phyloP scores from a whole-genome alignment of 768 basidiomycete species.

The Multifurca ochricompacta region DNA sequence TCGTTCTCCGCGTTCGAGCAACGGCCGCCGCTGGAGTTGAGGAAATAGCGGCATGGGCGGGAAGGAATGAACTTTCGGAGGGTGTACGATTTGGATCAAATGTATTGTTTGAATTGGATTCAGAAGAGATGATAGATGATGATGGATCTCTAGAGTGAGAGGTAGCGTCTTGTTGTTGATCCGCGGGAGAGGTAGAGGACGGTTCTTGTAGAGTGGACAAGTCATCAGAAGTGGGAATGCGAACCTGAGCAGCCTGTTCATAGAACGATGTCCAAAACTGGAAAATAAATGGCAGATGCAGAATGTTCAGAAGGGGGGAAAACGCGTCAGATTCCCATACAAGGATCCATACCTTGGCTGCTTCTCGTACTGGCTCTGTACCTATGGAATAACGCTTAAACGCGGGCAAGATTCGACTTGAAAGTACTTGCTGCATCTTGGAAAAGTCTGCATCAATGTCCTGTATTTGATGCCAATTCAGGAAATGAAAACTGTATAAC shows the following conservation, averaged over 20 bases:
- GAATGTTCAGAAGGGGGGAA: too few species aligned
- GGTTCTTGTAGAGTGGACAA: constrained; percentile 31
- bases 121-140: constrained; percentile 18
- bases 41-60: constrained; percentile 60
- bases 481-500: too few species aligned
- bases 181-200: constrained; percentile 12
- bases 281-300: background rate
- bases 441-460: constrained; percentile 93
- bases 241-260: constrained; percentile 85
- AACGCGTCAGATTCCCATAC: background rate
- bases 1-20: background rate
- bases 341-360: constrained; percentile 58
- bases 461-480: too few species aligned
- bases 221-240: constrained; percentile 68
- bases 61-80: constrained; percentile 69
- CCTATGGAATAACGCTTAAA: constrained; percentile 85
- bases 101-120: background rate
- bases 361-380: constrained; percentile 82
- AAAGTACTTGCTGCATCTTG: constrained; percentile 77
- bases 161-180: background rate
- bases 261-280: constrained; percentile 98
- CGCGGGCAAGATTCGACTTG: constrained; percentile 73
- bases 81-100: constrained; percentile 41
- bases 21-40: constrained; percentile 60
- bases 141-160: constrained; percentile 13